These are phyloP conservation scores for Tulasnella sp. DNA, from an alignment of 768 basidiomycete genomes.

Conservation along the genomic window DNA sequence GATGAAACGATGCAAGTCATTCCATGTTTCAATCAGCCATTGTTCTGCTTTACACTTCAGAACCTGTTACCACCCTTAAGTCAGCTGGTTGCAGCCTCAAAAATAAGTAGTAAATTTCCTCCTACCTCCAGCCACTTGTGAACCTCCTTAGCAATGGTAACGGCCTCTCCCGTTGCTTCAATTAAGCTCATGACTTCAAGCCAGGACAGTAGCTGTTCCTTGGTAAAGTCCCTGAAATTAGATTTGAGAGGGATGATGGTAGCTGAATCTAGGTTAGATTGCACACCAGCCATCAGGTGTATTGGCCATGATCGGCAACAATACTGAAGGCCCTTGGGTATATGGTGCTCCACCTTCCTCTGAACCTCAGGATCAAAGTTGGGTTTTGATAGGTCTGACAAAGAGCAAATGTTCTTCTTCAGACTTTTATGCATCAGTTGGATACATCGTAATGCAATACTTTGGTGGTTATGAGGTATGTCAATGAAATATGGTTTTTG, in stretches of 20 bases:
- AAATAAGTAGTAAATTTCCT: background rate
- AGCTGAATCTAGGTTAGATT: background rate
- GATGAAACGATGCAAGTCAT: background rate
- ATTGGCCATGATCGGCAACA: background rate
- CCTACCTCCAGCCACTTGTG: background rate
- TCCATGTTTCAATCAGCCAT: background rate
- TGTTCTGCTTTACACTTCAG: background rate
- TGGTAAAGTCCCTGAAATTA: background rate
- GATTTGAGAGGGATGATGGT: background rate
- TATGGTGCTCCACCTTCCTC: background rate
- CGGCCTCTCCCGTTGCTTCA: background rate
- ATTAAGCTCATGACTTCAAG: background rate
- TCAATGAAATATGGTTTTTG: background rate
- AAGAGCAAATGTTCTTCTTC: background rate
- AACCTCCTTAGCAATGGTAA: background rate
- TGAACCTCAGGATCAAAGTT: background rate
- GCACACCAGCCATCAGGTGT: background rate
- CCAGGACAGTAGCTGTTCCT: background rate
- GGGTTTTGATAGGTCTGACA: background rate
- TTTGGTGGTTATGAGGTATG: background rate
- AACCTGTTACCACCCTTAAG: background rate
- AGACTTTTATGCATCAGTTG: background rate
- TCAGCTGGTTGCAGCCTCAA: background rate
- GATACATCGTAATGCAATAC: background rate
- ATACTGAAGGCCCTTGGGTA: background rate